A percentile compares a stretch with the other conserved stretches of the same genome.
Evolutionary conservation across 1,139 yeast genomes (phyloP).

Genomic region (Yamadazyma sp.): DNA sequence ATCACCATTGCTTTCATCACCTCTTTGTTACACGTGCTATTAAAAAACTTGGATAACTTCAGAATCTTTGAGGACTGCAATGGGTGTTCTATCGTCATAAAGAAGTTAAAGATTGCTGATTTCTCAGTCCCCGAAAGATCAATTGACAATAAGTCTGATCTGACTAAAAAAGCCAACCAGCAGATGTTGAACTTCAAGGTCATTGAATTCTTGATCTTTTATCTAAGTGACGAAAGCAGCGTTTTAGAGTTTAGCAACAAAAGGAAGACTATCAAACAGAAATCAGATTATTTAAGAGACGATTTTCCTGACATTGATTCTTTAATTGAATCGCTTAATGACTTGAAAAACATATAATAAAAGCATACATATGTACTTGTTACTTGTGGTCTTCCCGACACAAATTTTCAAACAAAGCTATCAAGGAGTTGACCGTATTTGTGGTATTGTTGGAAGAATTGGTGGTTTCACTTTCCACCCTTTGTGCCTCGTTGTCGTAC

Average conservation of each 20-base stretch:
- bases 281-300: conserved; percentile 51
- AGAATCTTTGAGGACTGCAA: conserved; percentile 57
- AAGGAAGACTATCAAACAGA: conserved; percentile 46
- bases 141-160: conserved; percentile 10
- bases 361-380: not conserved
- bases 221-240: conserved; percentile 63
- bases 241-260: conserved; percentile 16
- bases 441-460: not conserved
- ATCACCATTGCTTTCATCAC: conserved; percentile 50
- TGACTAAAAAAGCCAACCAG: conserved; percentile 18
- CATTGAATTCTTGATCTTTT: conserved; percentile 70
- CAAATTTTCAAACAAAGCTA: conserved; percentile 1
- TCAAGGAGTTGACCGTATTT: not conserved
- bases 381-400: not conserved
- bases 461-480: not conserved
- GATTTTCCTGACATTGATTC: conserved; percentile 45
- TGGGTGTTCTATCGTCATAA: conserved; percentile 60
- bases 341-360: conserved; percentile 22
- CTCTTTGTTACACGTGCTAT: conserved; percentile 59
- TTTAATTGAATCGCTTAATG: conserved; percentile 38
- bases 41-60: conserved; percentile 56
- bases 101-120: conserved; percentile 26
- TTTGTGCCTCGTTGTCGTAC: conserved; percentile 1
- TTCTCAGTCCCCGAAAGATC: conserved; percentile 14
- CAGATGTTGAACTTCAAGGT: conserved; percentile 58